These are phyloP conservation scores for Mimosa bimucronata DNA, from an alignment of 306 rosid species.

Conservation along the genomic window DNA sequence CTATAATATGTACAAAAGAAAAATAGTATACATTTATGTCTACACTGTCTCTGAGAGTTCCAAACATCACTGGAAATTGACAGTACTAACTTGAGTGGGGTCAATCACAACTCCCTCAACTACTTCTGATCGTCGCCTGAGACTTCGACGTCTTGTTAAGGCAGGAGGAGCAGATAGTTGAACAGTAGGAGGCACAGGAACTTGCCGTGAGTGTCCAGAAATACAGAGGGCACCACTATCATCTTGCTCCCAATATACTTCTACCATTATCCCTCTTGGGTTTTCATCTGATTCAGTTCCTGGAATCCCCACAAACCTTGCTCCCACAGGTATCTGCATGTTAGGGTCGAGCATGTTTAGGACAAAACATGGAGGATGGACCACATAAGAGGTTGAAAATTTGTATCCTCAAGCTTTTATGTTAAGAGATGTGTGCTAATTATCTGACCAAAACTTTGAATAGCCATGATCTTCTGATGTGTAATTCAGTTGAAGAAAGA, in stretches of 20 bases:
- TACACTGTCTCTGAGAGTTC: not conserved
- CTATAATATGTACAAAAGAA: not conserved
- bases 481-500: not conserved
- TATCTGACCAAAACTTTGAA: not conserved
- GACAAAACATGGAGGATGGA: not conserved
- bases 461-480: not conserved
- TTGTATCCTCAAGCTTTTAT: not conserved
- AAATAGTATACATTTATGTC: not conserved
- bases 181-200: conserved; percentile 51
- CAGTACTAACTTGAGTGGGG: conserved; percentile 49
- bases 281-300: conserved; percentile 67
- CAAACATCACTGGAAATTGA: conserved; percentile 34
- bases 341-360: not conserved
- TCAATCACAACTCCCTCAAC: conserved; percentile 63
- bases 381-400: not conserved
- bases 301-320: conserved; percentile 81
- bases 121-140: conserved; percentile 33
- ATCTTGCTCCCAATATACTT: conserved; percentile 89
- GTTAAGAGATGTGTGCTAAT: not conserved
- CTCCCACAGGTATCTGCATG: conserved; percentile 74
- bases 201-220: conserved; percentile 64
- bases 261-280: conserved; percentile 79
- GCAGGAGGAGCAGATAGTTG: conserved; percentile 41
- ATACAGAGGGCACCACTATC: conserved; percentile 77
- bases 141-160: conserved; percentile 34